These are phyloP conservation scores for Clavulina sp. DNA, from an alignment of 768 basidiomycete genomes.

Conservation along the genomic window DNA sequence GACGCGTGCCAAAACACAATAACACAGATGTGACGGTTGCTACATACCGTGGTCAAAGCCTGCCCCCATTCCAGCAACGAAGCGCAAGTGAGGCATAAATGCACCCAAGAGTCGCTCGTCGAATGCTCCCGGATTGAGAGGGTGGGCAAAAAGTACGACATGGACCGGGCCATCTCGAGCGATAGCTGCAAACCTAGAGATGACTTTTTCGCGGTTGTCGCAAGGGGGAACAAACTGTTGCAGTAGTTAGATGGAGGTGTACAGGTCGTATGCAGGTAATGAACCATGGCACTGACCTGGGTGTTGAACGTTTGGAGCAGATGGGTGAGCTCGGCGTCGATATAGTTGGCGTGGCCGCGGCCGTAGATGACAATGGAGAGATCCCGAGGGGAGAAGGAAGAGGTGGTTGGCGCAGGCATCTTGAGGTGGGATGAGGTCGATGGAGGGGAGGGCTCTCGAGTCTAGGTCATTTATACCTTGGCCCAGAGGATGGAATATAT, in stretches of 20 bases:
- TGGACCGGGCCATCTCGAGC: neutral
- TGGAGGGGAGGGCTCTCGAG: no score
- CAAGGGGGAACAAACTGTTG: neutral
- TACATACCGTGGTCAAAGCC: constrained; percentile 18
- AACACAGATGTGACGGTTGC: neutral
- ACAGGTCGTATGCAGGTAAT: neutral
- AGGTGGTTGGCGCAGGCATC: no score
- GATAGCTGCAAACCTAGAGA: neutral
- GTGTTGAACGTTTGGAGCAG: neutral
- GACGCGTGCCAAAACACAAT: neutral
- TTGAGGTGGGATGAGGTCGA: no score
- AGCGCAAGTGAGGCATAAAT: constrained; percentile 8
- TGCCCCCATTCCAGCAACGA: constrained; percentile 16
- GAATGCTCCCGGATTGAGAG: neutral
- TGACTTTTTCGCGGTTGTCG: neutral
- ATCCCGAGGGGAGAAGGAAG: no score
- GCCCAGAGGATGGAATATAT: no score
- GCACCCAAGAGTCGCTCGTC: neutral
- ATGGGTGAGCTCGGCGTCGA: neutral
- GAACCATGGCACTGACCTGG: neutral
- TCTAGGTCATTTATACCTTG: no score
- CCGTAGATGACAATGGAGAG: neutral
- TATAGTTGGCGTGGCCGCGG: neutral
- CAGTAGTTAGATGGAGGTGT: neutral
- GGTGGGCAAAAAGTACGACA: neutral